Base-by-base conservation (phyloP, 495 filamentous ascomycete species). In the Talaromyces liani region DNA sequence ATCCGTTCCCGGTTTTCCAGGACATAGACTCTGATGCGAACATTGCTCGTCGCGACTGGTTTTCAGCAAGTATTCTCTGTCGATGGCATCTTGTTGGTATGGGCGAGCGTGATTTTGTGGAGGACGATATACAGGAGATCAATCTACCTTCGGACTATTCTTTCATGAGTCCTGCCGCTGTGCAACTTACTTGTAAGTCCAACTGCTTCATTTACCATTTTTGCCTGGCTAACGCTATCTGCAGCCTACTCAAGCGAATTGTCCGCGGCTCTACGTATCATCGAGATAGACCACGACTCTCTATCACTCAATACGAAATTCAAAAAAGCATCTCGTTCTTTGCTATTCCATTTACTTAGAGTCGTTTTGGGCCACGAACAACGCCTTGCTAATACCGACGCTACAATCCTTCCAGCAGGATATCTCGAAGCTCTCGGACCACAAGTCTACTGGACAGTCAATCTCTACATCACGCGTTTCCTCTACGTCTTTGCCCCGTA, bases 81-180 rank as follows among this genome's bases (percentile, higher is more conserved):
- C 84, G 90, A 31, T 93, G 87, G 87, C 85, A 91, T 68, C 85
- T 89, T 16, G 80, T 87, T 47, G 87, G 85, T 67, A 87, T 84
- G 1, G 85, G 84, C 10, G 86, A 92, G 61, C 77, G 80, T 29
- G 87, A 77, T 65, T 79, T 88, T 12, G 77, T 88, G 18, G 71
- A 88, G 54, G 70, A 67, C 7, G 60, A 62, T 34, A 22, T 54
- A 12, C 68, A 74, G 36, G 77, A 79, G 60, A 76, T 80, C 55
- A 75, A 75, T 60, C 76, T 83, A 14, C 82, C 81, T 0, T 87
- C 88, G 63, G 85, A 94, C 69, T 80, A 83, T 67, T 72, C 78
- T 56, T 71, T 93, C 9, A 79, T 91, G 39, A 89, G 89, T 12
- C 82, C 87, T 10, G 77, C 78, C 55, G 79, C 85, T 4, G 91